Conservation (phyloP, 1,284 basidiomycete species). For the Sporisorium exsertum region DNA sequence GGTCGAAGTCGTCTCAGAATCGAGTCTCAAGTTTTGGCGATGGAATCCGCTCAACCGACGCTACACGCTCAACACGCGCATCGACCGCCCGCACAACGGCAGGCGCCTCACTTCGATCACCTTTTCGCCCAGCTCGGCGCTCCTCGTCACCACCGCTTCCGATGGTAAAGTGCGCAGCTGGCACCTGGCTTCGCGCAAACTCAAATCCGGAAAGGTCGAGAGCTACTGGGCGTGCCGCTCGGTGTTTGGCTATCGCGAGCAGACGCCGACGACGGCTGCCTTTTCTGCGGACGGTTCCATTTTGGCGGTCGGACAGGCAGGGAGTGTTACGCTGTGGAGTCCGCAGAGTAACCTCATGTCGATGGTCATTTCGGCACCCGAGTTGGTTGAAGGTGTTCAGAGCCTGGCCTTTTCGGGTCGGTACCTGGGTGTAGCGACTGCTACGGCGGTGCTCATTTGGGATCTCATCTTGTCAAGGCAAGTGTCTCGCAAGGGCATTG, state of each 20-base stretch:
- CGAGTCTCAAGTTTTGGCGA: conserved; percentile 89
- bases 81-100: conserved; percentile 87
- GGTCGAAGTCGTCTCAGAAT: conserved; percentile 76
- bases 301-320: conserved; percentile 79
- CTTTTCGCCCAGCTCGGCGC: conserved; percentile 73
- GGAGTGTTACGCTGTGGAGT: conserved; percentile 83
- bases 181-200: conserved; percentile 68
- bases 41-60: conserved; percentile 75
- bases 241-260: conserved; percentile 60
- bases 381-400: conserved; percentile 33
- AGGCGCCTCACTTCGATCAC: conserved; percentile 77
- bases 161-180: conserved; percentile 81
- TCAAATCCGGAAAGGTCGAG: conserved; percentile 58
- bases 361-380: conserved; percentile 73
- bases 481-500: conserved; percentile 30
- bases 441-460: conserved; percentile 52
- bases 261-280: conserved; percentile 71
- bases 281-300: conserved; percentile 91
- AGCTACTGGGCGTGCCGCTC: conserved; percentile 65
- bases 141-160: conserved; percentile 76
- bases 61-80: conserved; percentile 80
- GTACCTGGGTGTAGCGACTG: conserved; percentile 47
- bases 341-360: conserved; percentile 77
- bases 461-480: conserved; percentile 59
- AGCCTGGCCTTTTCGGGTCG: conserved; percentile 54